These are phyloP conservation scores for Macadamia integrifolia DNA, from an alignment of 164 flowering plant species.

Conservation along the genomic window DNA sequence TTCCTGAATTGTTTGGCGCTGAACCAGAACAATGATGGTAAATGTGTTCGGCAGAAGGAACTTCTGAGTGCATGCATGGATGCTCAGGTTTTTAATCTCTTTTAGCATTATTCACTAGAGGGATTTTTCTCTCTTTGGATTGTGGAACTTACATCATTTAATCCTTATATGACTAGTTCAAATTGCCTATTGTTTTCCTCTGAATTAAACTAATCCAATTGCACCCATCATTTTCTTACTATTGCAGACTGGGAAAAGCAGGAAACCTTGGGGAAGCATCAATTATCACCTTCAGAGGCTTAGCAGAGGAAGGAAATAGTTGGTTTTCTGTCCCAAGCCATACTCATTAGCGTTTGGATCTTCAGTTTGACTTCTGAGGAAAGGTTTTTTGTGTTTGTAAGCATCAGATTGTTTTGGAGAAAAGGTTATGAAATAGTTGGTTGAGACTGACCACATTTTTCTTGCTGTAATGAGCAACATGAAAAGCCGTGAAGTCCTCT, in stretches of 20 bases:
- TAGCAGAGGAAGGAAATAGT: conserved; percentile 51
- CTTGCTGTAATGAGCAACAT: too few species aligned
- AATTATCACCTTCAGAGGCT: conserved; percentile 78
- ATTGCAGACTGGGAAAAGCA: conserved; percentile 38
- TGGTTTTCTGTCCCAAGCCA: not conserved
- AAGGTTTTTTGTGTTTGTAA: not conserved
- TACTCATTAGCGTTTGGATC: not conserved
- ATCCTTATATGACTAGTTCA: too few species aligned
- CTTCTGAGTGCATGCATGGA: conserved; percentile 60
- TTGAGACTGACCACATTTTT: not conserved
- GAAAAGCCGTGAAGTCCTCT: too few species aligned
- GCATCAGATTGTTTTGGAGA: not conserved
- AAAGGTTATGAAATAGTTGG: not conserved
- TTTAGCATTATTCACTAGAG: not conserved
- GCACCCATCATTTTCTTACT: not conserved
- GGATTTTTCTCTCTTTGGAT: not conserved
- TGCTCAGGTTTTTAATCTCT: conserved; percentile 45
- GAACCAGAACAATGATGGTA: conserved; percentile 46
- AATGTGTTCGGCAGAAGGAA: conserved; percentile 57
- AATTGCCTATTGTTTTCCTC: not conserved
- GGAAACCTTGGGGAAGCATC: conserved; percentile 53
- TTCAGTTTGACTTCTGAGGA: not conserved
- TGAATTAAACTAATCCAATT: not conserved
- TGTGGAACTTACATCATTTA: not conserved
- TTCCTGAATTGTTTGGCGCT: conserved; percentile 69